Evolutionary conservation across 768 basidiomycete genomes (phyloP), one percentile per base, ranked within the genome.

Genomic region (Lentinula boryana): DNA sequence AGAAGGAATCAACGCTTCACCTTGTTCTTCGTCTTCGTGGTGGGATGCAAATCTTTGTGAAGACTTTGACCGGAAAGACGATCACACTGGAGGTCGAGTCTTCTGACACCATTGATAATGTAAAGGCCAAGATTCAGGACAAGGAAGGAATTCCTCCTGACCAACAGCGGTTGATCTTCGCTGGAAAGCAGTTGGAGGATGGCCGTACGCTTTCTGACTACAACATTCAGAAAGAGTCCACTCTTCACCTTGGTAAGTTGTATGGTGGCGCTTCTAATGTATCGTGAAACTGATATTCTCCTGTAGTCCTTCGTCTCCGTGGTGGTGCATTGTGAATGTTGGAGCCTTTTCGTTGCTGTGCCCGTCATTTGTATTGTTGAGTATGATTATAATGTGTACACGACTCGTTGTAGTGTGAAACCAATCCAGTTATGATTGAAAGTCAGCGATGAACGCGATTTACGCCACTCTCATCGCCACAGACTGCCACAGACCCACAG

Each of bases 101-200:
- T 51, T 51, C 50, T 16, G 50, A 51, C 31, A 51, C 50, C 31
- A 51, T 51, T 16, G 50, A 51, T 27, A 51, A 51, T 35, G 50
- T 51, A 27, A 51, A 51, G 50, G 50, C 50, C 15, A 51, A 51
- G 50, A 51, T 51, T 33, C 50, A 51, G 50, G 50, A 51, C 50
- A 51, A 51, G 3, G 50, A 51, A 51, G 50, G 50, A 6, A 51
- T 51, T 35, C 50, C 50, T 51, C 50, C 50, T n/a, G 50, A 51
- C 50, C 50, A 51, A 18, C 50, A 51, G 32, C 50, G 50, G 15
- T 18, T 51, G 27, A 90, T 86, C 74, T 93, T 93, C 67, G 91
- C 91, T 56, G 91, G 92, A 43, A 93, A 93, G 79, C 91, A 93
- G 70, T 76, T 93, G 21, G 91, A 94, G 69, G 92, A 94, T 62